phyloP scores from a whole-genome alignment of 192 early-diverging fungal species.

The Thamnidium elegans region DNA sequence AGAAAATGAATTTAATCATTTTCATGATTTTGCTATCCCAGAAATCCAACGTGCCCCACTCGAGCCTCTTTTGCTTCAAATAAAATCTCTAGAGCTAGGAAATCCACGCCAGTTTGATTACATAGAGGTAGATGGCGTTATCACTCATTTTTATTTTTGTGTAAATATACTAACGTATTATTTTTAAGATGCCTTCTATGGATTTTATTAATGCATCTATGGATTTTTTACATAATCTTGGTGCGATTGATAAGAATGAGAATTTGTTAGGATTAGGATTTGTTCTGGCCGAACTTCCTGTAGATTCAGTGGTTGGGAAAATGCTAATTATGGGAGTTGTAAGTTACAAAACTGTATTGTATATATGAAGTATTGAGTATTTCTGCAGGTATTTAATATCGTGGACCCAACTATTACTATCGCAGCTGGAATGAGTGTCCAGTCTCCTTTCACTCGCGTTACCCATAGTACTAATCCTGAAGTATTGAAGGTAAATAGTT shows the following conservation, averaged over 20 bases:
- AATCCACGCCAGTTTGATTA: constrained; percentile 63
- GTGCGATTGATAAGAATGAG: constrained; percentile 44
- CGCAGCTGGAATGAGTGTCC: constrained; percentile 63
- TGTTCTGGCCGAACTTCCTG: constrained; percentile 54
- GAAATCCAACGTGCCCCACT: constrained; percentile 64
- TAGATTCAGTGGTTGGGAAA: constrained; percentile 64
- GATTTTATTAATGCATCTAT: constrained; percentile 44
- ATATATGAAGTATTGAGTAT: neutral
- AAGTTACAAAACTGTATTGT: neutral
- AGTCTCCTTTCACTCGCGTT: constrained; percentile 57
- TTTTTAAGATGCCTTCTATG: constrained; percentile 35
- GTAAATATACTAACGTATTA: neutral
- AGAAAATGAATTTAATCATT: constrained; percentile 51
- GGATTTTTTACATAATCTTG: constrained; percentile 42
- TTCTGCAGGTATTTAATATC: constrained; percentile 42
- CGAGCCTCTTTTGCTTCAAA: constrained; percentile 56
- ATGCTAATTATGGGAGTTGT: constrained; percentile 62
- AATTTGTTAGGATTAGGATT: constrained; percentile 51
- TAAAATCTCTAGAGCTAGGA: constrained; percentile 59
- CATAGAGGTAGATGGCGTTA: constrained; percentile 41
- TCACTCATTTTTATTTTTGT: constrained; percentile 1
- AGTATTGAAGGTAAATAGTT: constrained; percentile 43
- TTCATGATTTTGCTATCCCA: constrained; percentile 65
- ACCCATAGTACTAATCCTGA: constrained; percentile 43
- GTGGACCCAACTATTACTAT: constrained; percentile 55